phyloP scores from a whole-genome alignment of 2,329 filamentous ascomycete species.

The Colletotrichum chrysophilum region DNA sequence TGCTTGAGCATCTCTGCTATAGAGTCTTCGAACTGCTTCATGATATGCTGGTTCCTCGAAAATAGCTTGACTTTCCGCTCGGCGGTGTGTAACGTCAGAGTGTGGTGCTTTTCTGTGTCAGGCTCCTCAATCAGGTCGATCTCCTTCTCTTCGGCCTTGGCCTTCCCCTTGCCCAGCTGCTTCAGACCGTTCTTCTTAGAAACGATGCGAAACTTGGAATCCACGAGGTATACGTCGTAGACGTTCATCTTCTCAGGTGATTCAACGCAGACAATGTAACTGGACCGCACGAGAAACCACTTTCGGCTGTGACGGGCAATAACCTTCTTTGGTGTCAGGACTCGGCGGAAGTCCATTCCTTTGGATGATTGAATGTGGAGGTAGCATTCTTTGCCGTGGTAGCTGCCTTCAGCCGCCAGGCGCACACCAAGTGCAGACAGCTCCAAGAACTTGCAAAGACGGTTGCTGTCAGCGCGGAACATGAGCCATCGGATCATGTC shows the following conservation, averaged over 20 bases:
- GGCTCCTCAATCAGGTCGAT: slow-evolving; percentile 46
- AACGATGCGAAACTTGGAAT: slow-evolving; percentile 83
- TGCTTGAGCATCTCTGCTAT: slow-evolving; percentile 84
- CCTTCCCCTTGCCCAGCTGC: slow-evolving; percentile 42
- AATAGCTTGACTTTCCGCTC: slow-evolving; percentile 92
- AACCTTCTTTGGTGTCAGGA: slow-evolving; percentile 78
- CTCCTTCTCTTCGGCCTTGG: slow-evolving; percentile 63
- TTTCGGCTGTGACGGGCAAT: slow-evolving; percentile 87
- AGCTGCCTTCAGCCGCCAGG: slow-evolving; percentile 92
- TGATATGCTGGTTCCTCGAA: slow-evolving; percentile 86
- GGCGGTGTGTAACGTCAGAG: slow-evolving; percentile 85
- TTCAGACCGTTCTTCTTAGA: slow-evolving; percentile 69
- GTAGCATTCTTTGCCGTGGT: slow-evolving; percentile 96
- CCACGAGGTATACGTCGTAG: slow-evolving; percentile 97
- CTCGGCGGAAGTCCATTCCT: slow-evolving; percentile 83
- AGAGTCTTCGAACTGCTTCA: slow-evolving; percentile 92
- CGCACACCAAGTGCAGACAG: slow-evolving; percentile 92
- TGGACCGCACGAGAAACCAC: slow-evolving; percentile 98
- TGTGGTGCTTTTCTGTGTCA: slow-evolving; percentile 71
- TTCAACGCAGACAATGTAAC: slow-evolving; percentile 97
- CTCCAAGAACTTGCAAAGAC: slow-evolving; percentile 94
- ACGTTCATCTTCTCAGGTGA: slow-evolving; percentile 99
- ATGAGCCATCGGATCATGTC: slow-evolving; percentile 97
- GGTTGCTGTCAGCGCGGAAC: slow-evolving; percentile 93
- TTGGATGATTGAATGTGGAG: slow-evolving; percentile 91